phyloP scores from a whole-genome alignment of 2,329 filamentous ascomycete species.

The Beauveria medogensis region DNA sequence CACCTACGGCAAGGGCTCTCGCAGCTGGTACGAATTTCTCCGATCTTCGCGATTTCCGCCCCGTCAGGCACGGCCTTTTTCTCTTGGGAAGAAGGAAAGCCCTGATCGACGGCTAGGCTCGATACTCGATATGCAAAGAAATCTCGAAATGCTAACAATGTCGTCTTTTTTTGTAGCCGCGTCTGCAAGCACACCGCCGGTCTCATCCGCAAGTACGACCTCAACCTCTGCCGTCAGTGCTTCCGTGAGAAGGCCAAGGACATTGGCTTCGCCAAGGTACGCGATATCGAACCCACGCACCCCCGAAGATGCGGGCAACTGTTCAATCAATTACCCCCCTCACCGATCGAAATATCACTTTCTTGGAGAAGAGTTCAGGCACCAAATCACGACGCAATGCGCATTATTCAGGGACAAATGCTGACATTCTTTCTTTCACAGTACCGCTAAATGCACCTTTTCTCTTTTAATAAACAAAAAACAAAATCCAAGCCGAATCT shows the following conservation, averaged over 20 bases:
- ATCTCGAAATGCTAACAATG: slow-evolving; percentile 22
- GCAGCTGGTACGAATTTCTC: slow-evolving; percentile 65
- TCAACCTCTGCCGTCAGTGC: slow-evolving; percentile 79
- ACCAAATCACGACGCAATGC: background rate
- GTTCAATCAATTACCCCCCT: background rate
- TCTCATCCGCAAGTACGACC: slow-evolving; percentile 99
- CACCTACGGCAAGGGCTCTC: slow-evolving; percentile 93
- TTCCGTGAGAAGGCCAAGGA: slow-evolving; percentile 67
- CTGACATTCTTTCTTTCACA: slow-evolving; percentile 15
- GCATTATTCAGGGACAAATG: slow-evolving; percentile 13
- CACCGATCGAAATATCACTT: background rate
- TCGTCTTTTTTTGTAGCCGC: slow-evolving; percentile 36
- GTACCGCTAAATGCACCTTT: slow-evolving; percentile 30
- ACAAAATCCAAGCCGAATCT: slow-evolving; percentile 10
- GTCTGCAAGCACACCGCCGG: slow-evolving; percentile 88
- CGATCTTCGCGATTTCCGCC: background rate
- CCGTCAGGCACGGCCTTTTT: background rate
- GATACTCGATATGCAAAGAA: slow-evolving; percentile 21
- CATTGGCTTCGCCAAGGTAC: slow-evolving; percentile 66
- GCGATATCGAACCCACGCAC: slow-evolving; percentile 15
- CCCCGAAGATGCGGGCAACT: background rate
- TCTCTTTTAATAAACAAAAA: slow-evolving; percentile 2
- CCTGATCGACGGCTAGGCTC: background rate
- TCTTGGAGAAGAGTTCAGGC: background rate
- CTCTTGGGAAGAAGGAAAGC: background rate